Evolutionary conservation across 225 moss, liverwort and hornwort genomes (phyloP), one percentile per base, ranked within the genome.

Genomic region (Straminergon stramineum): DNA sequence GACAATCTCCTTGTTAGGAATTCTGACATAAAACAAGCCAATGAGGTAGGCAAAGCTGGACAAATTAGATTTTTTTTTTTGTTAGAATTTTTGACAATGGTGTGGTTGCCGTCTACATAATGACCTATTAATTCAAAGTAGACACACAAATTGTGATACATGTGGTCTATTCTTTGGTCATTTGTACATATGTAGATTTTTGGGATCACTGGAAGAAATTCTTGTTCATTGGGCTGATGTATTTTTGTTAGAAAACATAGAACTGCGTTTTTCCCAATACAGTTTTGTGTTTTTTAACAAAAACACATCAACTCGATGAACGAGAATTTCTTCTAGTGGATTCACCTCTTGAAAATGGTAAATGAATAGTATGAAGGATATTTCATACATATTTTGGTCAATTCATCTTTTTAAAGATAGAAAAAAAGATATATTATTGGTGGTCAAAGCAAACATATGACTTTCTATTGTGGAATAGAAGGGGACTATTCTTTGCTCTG

Each of bases 331-430:
- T 45, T 45, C 45, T 45, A 45, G 45, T 32, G 5, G 2, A 5
- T 77, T 22, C 6, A 35, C 2, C 5, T 0, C 9, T 2, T 1
- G 0, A 5, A 76, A 74, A 10, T 3, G 4, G 3, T 51, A 52
- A 26, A 51, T 13, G 13, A 52, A 75, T 0, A 1, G 0, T 31
- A 51, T 52, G 20, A 32, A 76, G 6, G 34, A 8, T 21, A 34
- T 13, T 20, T 13, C 3, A 28, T 17, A 1, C 13, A 7, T 32
- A 52, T 53, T 77, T 77, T 22, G 6, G 9, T 23, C 56, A 56
- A 56, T 0, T 56, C 37, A 78, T 56, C 15, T 37, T 24, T 58
- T 4, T 9, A 15, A 24, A 1, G 20, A 9, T 23, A 23, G 9
- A 37, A 23, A 9, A 0, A 35, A 37, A 24, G 23, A 56, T 15